phyloP scores from a whole-genome alignment of 2,329 filamentous ascomycete species.

The Cercospora sp. region DNA sequence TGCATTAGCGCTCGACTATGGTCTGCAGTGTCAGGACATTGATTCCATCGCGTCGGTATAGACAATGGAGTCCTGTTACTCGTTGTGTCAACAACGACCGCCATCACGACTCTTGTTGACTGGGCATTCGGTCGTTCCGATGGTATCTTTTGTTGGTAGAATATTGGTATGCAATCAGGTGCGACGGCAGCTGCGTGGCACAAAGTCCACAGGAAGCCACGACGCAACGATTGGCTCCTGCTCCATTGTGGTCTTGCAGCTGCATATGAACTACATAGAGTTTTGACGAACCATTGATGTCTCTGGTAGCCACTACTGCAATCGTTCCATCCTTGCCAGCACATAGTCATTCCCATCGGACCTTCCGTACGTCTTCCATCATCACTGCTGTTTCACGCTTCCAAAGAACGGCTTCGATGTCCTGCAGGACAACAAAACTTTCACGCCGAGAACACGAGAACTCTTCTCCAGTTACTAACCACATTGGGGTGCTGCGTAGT shows the following conservation, averaged over 20 bases:
- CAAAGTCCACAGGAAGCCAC: neutral
- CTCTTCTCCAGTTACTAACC: neutral
- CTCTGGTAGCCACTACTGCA: neutral
- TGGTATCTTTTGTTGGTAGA: neutral
- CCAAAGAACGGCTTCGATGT: neutral
- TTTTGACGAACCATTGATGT: neutral
- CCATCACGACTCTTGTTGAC: neutral
- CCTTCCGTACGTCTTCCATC: neutral
- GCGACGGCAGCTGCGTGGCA: neutral
- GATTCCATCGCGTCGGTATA: too few species aligned
- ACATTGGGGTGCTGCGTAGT: neutral
- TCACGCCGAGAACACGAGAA: neutral
- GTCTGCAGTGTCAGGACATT: too few species aligned
- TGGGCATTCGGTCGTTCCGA: neutral
- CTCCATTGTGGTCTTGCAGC: neutral
- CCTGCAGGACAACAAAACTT: neutral
- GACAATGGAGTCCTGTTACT: neutral
- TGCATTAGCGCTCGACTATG: too few species aligned
- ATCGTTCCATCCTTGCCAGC: neutral
- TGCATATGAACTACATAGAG: neutral
- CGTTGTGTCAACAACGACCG: neutral
- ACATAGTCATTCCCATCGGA: neutral
- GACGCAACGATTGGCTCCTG: neutral
- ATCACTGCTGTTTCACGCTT: neutral
- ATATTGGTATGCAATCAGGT: neutral